Base-by-base conservation (phyloP, 768 basidiomycete genomes). In the Hericium rajendrae region DNA sequence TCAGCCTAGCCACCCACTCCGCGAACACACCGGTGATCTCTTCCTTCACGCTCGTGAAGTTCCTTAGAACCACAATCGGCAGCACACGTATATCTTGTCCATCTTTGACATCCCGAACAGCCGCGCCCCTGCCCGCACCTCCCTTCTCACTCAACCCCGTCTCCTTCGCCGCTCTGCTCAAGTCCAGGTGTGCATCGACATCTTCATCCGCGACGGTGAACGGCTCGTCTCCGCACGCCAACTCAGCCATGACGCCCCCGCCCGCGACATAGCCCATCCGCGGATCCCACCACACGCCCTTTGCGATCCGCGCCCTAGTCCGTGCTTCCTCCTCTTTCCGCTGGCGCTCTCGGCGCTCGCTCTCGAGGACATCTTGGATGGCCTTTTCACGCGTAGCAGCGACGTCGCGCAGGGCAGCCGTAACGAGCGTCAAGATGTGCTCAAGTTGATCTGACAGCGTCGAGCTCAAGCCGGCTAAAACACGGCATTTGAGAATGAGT, bases 11-110 rank as follows among this genome's bases (percentile, higher is more conserved):
- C 2, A 83, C 86, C 95, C 95, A 99, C 55, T 86, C 82, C 0
- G 89, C 79, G 28, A 99, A 71, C 1, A 85, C 86, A 28, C 74
- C 76, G 68, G 90, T 77, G 9, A 97, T 64, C 51, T 90, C 91
- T 50, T 89, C 87, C 61, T 81, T 80, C 2, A 10, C 24, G 13
- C 77, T 69, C 4, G 81, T 82, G 66, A 84, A 97, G 69, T 91
- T 88, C 63, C 83, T 81, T 65, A 99, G 81, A 13, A 99, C 77
- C 0, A 99, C 88, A 12, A 97, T 82, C 0, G 97, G 95, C 54
- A 97, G 73, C 0, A 83, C 74, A 12, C 76, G 75, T 50, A 88
- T 72, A 11, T 76, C 77, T 43, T 80, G 76, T 10, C 76, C 56
- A 38, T 85, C 80, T 48, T 75, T 76, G 51, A 6, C 38, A 13